Evolutionary conservation across 2,329 filamentous ascomycete species (phyloP), one percentile per base, ranked within the genome.

Genomic region (Ascochyta lentis): DNA sequence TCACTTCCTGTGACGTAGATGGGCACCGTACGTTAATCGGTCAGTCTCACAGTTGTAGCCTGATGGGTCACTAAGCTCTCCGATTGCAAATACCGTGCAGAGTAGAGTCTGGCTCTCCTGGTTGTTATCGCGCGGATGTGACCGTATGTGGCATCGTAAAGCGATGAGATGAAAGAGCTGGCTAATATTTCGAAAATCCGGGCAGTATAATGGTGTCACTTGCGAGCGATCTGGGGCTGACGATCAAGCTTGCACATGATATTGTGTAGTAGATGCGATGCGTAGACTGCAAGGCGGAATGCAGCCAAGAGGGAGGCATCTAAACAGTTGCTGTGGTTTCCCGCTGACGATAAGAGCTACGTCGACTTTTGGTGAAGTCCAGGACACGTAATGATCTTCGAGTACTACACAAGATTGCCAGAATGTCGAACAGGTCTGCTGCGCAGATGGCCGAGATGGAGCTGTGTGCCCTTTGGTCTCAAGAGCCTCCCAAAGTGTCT

Each of bases 371-470:
- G 9, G n/a, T n/a, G 19, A 37, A 22, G n/a, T 22, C 34, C 34
- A 37, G 34, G 26, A 24, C 34, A n/a, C 38, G 27, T 26, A 24
- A 35, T 33, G 16, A 35, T 27, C 37, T 40, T 35, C 26, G 41
- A 23, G 35, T 35, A 47, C 34, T 27, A 55, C 26, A 46, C 22
- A 49, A 50, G 53, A 41, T 38, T 45, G 52, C 40, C 31, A 31
- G 22, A 40, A 8, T 24, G 37, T 34, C 37, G 33, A 34, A 44
- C 38, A 45, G 33, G n/a, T 50, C 27, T 49, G 34, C 26, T 41
- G 45, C 49, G 49, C 45, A 37, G 44, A 49, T 35, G 45, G 49
- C 43, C 50, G 50, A 48, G 37, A 40, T 40, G 26, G 22, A 50
- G 47, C 44, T 39, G 22, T 48, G 43, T 15, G 29, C 12, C 27